phyloP scores from a whole-genome alignment of 176 grass and related monocot species.

The Musa troglodytarum region DNA sequence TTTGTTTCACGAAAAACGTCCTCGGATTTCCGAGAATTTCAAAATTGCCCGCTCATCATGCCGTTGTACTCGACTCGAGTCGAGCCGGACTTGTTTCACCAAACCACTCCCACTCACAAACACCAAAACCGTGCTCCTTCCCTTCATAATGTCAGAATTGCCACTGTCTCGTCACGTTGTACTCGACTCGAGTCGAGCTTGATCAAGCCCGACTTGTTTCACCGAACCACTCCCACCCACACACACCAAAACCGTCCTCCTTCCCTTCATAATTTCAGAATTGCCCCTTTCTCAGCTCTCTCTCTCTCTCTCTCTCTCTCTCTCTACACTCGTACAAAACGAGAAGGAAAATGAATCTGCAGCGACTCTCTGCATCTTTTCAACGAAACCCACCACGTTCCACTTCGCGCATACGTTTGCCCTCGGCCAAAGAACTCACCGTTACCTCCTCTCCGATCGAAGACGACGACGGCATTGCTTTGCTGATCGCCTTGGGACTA shows the following conservation, averaged over 20 bases:
- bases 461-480: background rate
- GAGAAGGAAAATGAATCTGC: background rate
- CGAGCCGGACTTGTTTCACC: too few species aligned
- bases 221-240: too few species aligned
- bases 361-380: background rate
- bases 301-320: background rate
- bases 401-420: background rate
- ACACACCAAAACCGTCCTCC: background rate
- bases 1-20: background rate
- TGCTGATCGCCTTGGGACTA: background rate
- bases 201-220: too few species aligned
- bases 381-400: background rate
- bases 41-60: too few species aligned
- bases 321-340: background rate
- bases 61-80: too few species aligned
- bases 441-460: background rate
- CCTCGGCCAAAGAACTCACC: too few species aligned
- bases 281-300: background rate
- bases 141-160: too few species aligned
- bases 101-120: too few species aligned
- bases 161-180: too few species aligned
- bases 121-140: too few species aligned
- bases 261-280: background rate
- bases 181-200: too few species aligned
- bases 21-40: background rate